These are phyloP conservation scores for Fusarium newnesense DNA, from an alignment of 2,329 filamentous ascomycete genomes.

Conservation along the genomic window DNA sequence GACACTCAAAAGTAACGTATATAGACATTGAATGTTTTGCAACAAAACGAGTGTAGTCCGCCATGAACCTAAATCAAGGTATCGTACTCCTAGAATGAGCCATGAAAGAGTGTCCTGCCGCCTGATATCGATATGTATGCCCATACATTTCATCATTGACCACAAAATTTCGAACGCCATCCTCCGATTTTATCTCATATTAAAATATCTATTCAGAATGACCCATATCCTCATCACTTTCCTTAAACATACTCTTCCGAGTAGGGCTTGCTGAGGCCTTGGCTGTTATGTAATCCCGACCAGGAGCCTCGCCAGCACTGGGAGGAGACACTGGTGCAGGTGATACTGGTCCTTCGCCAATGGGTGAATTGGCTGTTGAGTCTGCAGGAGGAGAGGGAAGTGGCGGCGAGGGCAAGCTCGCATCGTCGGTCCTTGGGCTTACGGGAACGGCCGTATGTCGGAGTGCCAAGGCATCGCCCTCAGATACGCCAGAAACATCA, in stretches of 20 bases:
- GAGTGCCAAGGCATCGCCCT: conserved; percentile 35
- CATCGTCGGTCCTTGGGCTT: conserved; percentile 33
- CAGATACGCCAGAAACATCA: conserved; percentile 39
- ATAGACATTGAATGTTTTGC: conserved; percentile 22
- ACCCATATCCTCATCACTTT: conserved; percentile 54
- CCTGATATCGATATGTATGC: background rate
- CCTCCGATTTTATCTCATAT: background rate
- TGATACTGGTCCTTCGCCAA: conserved; percentile 2
- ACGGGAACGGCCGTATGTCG: conserved; percentile 28
- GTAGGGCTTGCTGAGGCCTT: conserved; percentile 40
- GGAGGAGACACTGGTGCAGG: conserved; percentile 43
- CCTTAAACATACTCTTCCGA: conserved; percentile 56
- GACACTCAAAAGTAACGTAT: conserved; percentile 26
- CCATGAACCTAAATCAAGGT: conserved; percentile 3
- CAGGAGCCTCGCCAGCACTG: conserved; percentile 39
- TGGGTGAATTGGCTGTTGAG: conserved; percentile 12
- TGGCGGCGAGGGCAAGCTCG: conserved; percentile 9
- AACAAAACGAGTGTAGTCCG: conserved; percentile 28
- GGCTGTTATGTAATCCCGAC: conserved; percentile 45
- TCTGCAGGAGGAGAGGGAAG: conserved; percentile 27
- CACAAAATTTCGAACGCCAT: conserved; percentile 30
- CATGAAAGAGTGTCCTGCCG: conserved; percentile 32
- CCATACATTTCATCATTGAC: background rate
- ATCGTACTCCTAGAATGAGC: conserved; percentile 11
- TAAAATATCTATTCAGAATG: conserved; percentile 25